These are phyloP conservation scores for Fusarium dimerum DNA, from an alignment of 2,329 filamentous ascomycete species.

Conservation along the genomic window DNA sequence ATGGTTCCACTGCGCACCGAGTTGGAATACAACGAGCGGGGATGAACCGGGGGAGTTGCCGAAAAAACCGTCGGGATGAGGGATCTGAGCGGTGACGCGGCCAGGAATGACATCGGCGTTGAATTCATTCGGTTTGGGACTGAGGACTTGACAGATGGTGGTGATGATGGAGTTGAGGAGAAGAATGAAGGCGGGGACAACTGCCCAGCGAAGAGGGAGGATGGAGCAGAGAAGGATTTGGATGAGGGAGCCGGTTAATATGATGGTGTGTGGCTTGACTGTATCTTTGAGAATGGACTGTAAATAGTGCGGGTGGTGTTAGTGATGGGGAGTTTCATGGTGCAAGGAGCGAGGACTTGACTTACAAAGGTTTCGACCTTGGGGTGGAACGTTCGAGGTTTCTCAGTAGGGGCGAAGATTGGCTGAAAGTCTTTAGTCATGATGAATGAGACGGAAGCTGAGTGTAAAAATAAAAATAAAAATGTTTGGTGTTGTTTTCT, in stretches of 20 bases:
- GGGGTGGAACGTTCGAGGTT: slow-evolving; percentile 17
- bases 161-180: slow-evolving; percentile 33
- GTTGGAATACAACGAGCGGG: slow-evolving; percentile 45
- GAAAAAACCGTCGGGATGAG: slow-evolving; percentile 31
- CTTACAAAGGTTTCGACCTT: slow-evolving; percentile 22
- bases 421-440: slow-evolving; percentile 25
- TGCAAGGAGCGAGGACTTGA: not conserved
- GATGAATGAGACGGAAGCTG: not conserved
- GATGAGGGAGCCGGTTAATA: slow-evolving; percentile 36
- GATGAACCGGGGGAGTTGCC: slow-evolving; percentile 29
- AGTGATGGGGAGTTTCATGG: not conserved
- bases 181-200: slow-evolving; percentile 34
- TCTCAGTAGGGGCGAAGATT: slow-evolving; percentile 23
- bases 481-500: not conserved
- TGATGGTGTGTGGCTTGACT: slow-evolving; percentile 34
- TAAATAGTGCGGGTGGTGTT: not conserved
- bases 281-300: slow-evolving; percentile 34
- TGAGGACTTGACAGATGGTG: slow-evolving; percentile 30
- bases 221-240: slow-evolving; percentile 36
- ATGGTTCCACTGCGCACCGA: slow-evolving; percentile 47
- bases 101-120: slow-evolving; percentile 32
- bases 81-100: slow-evolving; percentile 37
- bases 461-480: not conserved
- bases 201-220: slow-evolving; percentile 37
- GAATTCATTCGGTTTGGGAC: slow-evolving; percentile 22